A percentile compares a stretch with the other conserved stretches of the same genome.
These are phyloP conservation scores for Holtermanniella nyarrowii DNA, from an alignment of 768 basidiomycete species.

Conservation along the genomic window DNA sequence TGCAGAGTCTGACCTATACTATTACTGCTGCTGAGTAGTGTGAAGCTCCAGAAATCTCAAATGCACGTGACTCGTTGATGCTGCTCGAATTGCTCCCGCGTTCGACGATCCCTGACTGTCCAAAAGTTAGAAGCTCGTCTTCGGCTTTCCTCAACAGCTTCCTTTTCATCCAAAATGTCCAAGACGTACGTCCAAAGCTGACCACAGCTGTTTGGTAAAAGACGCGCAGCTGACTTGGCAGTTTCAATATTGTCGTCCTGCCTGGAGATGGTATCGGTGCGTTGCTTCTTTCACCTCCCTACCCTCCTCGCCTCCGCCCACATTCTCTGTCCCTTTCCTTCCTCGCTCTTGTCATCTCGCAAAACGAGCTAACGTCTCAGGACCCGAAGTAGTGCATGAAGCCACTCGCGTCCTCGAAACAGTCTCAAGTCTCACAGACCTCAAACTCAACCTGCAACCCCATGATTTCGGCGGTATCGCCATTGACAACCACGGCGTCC, in stretches of 20 bases:
- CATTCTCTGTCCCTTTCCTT: not conserved
- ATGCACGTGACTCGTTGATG: too few relatives aligned
- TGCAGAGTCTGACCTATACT: too few relatives aligned
- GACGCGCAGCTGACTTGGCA: slow-evolving; percentile 41
- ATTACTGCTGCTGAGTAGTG: too few relatives aligned
- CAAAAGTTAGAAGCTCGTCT: too few relatives aligned
- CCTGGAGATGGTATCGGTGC: slow-evolving; percentile 96
- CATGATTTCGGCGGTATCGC: slow-evolving; percentile 86
- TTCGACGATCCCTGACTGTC: too few relatives aligned
- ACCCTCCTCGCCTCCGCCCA: not conserved
- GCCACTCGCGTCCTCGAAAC: slow-evolving; percentile 72
- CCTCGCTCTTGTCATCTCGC: not conserved
- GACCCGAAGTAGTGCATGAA: slow-evolving; percentile 80
- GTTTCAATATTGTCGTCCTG: slow-evolving; percentile 78
- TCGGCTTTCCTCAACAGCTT: too few relatives aligned
- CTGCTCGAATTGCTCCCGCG: too few relatives aligned
- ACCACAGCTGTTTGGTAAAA: not conserved
- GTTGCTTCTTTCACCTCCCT: slow-evolving; percentile 13
- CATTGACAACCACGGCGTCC: slow-evolving; percentile 76
- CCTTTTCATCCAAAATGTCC: not conserved
- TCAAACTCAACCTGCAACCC: slow-evolving; percentile 62
- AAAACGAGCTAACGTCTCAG: slow-evolving; percentile 41
- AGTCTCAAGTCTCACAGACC: slow-evolving; percentile 54
- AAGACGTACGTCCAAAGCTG: not conserved
- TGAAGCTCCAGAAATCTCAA: too few relatives aligned